A percentile compares a stretch with the other conserved stretches of the same genome.
Conservation (phyloP, 768 basidiomycete species). For the Leucocoprinus sp. region DNA sequence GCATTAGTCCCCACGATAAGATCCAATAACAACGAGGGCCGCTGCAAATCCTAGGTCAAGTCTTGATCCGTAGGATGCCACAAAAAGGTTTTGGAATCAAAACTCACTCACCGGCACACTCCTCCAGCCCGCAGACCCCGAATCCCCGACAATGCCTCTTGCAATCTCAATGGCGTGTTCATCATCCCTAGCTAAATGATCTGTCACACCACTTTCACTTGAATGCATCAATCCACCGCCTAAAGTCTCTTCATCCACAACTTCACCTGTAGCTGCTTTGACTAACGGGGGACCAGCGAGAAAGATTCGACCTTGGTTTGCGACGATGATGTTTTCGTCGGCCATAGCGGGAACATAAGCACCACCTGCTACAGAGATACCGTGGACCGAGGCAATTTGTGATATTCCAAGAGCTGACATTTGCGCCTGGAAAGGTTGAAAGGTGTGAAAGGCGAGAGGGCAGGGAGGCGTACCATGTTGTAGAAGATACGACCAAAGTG, state of each 20-base stretch:
- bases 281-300: slow-evolving; percentile 92
- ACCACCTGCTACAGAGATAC: slow-evolving; percentile 89
- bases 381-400: slow-evolving; percentile 89
- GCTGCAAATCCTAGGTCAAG: no score
- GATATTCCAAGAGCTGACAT: slow-evolving; percentile 90
- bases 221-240: slow-evolving; percentile 92
- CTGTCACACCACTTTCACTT: slow-evolving; percentile 83
- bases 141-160: slow-evolving; percentile 67
- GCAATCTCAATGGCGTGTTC: slow-evolving; percentile 80
- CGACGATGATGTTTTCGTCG: slow-evolving; percentile 86
- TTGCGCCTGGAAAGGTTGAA: slow-evolving; percentile 58
- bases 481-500: slow-evolving; percentile 97
- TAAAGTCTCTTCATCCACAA: slow-evolving; percentile 85
- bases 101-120: slow-evolving; percentile 36
- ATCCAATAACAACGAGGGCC: no score
- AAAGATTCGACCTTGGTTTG: slow-evolving; percentile 89
- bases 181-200: slow-evolving; percentile 79
- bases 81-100: no score
- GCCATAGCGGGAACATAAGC: slow-evolving; percentile 97
- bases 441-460: not conserved
- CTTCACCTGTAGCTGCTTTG: slow-evolving; percentile 90
- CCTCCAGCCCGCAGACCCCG: slow-evolving; percentile 54
- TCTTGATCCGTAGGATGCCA: no score
- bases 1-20: not conserved
- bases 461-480: slow-evolving; percentile 66